Evolutionary conservation across 2,329 filamentous ascomycete genomes (phyloP).

Genomic region (Colletotrichum navitas): DNA sequence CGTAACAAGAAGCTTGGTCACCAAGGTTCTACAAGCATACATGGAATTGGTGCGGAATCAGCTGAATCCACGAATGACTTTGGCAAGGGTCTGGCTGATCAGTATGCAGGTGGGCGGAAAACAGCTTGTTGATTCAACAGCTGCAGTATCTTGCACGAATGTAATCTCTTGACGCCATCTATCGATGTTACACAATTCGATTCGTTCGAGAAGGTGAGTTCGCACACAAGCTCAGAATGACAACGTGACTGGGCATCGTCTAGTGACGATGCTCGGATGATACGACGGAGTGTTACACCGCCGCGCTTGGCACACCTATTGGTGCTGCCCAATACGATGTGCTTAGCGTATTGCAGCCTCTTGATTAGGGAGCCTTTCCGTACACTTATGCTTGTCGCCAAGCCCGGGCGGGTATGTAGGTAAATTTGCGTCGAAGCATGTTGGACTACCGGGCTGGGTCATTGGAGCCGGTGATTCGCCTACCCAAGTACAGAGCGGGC

Average conservation of each 20-base stretch:
- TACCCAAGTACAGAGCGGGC: constrained; percentile 29
- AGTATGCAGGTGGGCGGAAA: not conserved
- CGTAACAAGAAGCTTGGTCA: not conserved
- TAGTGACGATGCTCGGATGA: constrained; percentile 4
- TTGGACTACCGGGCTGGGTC: constrained; percentile 39
- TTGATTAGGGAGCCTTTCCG: constrained; percentile 17
- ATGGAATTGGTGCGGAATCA: constrained; percentile 21
- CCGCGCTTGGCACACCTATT: constrained; percentile 27
- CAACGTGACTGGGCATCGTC: constrained; percentile 26
- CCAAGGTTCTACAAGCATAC: not conserved
- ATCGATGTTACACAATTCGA: not conserved
- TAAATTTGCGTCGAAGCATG: constrained; percentile 30
- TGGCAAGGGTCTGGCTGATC: not conserved
- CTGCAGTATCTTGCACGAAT: constrained; percentile 30
- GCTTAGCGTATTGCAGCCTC: not conserved
- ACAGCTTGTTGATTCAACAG: constrained; percentile 9
- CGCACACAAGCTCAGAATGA: constrained; percentile 20
- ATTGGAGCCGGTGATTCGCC: constrained; percentile 22
- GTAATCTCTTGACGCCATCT: constrained; percentile 38
- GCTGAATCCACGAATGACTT: not conserved
- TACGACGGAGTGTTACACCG: constrained; percentile 35
- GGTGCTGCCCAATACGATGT: constrained; percentile 26
- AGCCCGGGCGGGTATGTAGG: constrained; percentile 37
- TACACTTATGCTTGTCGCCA: constrained; percentile 29
- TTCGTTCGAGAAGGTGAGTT: constrained; percentile 36